A percentile compares a stretch with the other conserved stretches of the same genome.
Evolutionary conservation across 805 yeast genomes (phyloP).

Genomic region (Zygoascus biomembranicola): DNA sequence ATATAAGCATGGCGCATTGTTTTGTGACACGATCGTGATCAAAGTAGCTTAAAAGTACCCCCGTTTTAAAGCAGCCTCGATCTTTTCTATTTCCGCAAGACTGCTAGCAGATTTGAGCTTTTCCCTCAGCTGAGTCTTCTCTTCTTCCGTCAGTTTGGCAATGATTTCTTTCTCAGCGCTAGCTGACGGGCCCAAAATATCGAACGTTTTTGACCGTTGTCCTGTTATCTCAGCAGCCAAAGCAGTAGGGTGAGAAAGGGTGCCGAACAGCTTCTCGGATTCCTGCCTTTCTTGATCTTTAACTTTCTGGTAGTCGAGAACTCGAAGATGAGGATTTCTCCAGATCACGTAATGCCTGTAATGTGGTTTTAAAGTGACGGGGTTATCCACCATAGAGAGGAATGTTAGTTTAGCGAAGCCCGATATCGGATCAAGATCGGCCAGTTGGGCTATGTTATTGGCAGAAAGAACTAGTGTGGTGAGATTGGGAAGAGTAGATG

Average conservation of each 20-base stretch:
- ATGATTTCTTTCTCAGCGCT: conserved; percentile 31
- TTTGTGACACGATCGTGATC: background rate
- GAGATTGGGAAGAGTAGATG: conserved; percentile 38
- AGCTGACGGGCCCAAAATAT: conserved; percentile 24
- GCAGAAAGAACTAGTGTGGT: conserved; percentile 43
- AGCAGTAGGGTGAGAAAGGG: conserved; percentile 22
- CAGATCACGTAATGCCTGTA: conserved; percentile 57
- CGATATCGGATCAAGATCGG: conserved; percentile 34
- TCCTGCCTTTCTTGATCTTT: conserved; percentile 43
- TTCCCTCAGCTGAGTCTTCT: conserved; percentile 41
- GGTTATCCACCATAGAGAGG: conserved; percentile 52
- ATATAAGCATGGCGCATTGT: background rate
- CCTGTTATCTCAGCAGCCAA: conserved; percentile 27
- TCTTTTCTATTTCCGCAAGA: conserved; percentile 63
- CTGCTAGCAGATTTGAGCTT: conserved; percentile 56
- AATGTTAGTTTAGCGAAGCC: conserved; percentile 37
- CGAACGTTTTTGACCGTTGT: conserved; percentile 6
- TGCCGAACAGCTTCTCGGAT: conserved; percentile 40
- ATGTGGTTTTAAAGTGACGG: conserved; percentile 39
- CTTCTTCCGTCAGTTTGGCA: conserved; percentile 46
- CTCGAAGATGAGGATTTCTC: conserved; percentile 51
- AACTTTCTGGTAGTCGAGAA: conserved; percentile 63
- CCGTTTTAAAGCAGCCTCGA: conserved; percentile 47
- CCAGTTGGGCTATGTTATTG: conserved; percentile 42
- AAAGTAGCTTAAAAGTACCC: conserved; percentile 26